These are phyloP conservation scores for Meira nashicola DNA, from an alignment of 1,284 basidiomycete genomes.

Conservation along the genomic window DNA sequence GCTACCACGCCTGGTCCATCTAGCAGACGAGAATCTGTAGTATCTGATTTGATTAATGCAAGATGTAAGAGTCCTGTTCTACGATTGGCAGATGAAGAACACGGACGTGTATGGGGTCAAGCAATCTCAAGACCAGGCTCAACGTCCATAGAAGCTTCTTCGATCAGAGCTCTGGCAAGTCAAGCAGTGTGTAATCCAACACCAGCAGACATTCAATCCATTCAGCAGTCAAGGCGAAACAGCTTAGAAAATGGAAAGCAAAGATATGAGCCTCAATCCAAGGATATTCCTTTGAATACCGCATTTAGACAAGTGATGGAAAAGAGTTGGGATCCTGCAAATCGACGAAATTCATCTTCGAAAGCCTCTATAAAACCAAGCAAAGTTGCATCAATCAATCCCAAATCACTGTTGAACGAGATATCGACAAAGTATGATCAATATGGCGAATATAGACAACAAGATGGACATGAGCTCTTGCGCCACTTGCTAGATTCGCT, in stretches of 20 bases:
- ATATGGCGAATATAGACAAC: constrained; percentile 76
- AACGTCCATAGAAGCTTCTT: background rate
- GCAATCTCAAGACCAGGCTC: background rate
- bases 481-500: constrained; percentile 84
- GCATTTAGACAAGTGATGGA: constrained; percentile 40
- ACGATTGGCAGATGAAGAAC: constrained; percentile 28
- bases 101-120: constrained; percentile 13
- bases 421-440: constrained; percentile 84
- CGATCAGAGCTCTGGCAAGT: background rate
- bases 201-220: background rate
- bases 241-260: background rate
- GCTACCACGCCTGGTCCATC: background rate
- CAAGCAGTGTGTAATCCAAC: background rate
- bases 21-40: background rate
- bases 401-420: constrained; percentile 60
- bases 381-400: constrained; percentile 36
- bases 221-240: background rate
- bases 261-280: constrained; percentile 1
- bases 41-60: background rate
- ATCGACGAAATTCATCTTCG: constrained; percentile 19
- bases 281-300: constrained; percentile 34
- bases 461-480: constrained; percentile 89
- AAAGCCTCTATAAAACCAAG: background rate
- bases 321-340: constrained; percentile 26
- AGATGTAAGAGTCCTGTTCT: constrained; percentile 29